Conservation (phyloP, 345 rosid genomes). For the Syzygium grande region DNA sequence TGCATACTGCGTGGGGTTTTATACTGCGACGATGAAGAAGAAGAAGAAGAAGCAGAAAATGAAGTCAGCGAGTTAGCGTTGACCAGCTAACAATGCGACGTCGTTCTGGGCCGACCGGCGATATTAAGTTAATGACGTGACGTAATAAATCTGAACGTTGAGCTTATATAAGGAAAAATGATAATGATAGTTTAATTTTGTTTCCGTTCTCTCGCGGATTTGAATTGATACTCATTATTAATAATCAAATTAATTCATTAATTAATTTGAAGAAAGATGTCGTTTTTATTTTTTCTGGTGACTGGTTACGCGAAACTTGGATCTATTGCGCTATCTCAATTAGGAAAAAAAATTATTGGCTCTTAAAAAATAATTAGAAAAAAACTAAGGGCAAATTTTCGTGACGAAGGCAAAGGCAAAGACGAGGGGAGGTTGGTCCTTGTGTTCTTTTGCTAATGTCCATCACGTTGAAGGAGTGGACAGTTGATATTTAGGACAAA, state of each 20-base stretch:
- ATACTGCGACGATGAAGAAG: neutral
- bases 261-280: neutral
- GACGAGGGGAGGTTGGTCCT: neutral
- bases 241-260: neutral
- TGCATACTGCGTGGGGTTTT: neutral
- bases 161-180: neutral
- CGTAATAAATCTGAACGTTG: neutral
- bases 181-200: neutral
- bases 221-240: neutral
- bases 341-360: neutral
- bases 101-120: neutral
- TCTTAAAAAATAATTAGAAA: neutral
- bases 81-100: neutral
- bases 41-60: neutral
- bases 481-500: neutral
- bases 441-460: neutral
- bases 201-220: neutral
- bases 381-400: neutral
- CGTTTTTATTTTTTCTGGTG: neutral
- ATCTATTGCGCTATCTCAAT: neutral
- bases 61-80: neutral
- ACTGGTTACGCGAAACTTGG: neutral
- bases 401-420: neutral
- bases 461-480: neutral
- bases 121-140: neutral